phyloP scores from a whole-genome alignment of 495 filamentous ascomycete species.

The Penicillium atrosanguineum region DNA sequence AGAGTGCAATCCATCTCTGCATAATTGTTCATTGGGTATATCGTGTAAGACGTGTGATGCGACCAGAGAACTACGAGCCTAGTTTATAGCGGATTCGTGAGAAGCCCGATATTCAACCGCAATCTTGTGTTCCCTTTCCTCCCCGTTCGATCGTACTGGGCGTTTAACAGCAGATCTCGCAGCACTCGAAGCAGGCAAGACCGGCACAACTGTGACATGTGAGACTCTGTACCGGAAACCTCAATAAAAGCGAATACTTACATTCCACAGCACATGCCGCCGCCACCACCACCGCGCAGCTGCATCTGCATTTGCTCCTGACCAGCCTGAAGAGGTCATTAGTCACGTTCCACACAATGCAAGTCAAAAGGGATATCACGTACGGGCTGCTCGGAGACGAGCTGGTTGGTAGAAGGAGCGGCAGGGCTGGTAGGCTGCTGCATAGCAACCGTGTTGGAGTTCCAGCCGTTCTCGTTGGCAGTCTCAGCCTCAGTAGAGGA shows the following conservation, averaged over 20 bases:
- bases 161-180: slow-evolving; percentile 44
- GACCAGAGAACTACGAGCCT: background rate
- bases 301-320: slow-evolving; percentile 40
- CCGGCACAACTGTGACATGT: slow-evolving; percentile 36
- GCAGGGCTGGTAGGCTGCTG: slow-evolving; percentile 39
- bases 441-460: slow-evolving; percentile 41
- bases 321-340: slow-evolving; percentile 17
- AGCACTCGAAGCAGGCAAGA: slow-evolving; percentile 46
- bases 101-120: background rate
- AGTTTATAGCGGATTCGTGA: background rate
- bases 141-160: background rate
- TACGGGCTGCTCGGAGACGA: slow-evolving; percentile 42
- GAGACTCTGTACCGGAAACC: background rate
- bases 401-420: slow-evolving; percentile 26
- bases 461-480: slow-evolving; percentile 26
- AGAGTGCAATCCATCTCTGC: slow-evolving; percentile 2
- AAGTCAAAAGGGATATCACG: background rate
- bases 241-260: slow-evolving; percentile 21
- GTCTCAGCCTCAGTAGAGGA: slow-evolving; percentile 30
- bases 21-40: slow-evolving; percentile 17
- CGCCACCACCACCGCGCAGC: slow-evolving; percentile 43
- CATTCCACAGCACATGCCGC: slow-evolving; percentile 46
- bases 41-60: slow-evolving; percentile 10
- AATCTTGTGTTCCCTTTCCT: background rate
- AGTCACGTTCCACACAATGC: background rate